phyloP scores from a whole-genome alignment of 1,139 yeast species.

The Chernovozyma sophiae-reginae region DNA sequence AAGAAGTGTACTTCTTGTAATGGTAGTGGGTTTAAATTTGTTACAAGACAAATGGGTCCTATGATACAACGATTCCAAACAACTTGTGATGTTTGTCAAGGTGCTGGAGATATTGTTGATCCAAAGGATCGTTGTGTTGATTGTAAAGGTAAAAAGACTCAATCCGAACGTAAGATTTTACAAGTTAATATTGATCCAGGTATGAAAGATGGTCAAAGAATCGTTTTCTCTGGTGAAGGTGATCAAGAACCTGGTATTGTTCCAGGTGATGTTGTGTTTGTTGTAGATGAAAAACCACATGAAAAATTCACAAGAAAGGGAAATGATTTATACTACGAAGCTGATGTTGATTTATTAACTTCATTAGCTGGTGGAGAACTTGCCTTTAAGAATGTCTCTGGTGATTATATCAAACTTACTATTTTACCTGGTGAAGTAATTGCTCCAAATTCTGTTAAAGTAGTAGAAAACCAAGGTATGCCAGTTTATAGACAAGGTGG shows the following conservation, averaged over 20 bases:
- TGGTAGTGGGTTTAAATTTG: constrained; percentile 89
- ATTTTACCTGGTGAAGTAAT: constrained; percentile 92
- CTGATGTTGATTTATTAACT: constrained; percentile 85
- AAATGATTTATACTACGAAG: constrained; percentile 80
- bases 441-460: constrained; percentile 76
- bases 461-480: constrained; percentile 95
- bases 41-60: constrained; percentile 98
- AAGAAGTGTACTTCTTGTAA: constrained; percentile 81
- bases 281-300: constrained; percentile 86
- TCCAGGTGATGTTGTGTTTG: constrained; percentile 95
- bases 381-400: constrained; percentile 79
- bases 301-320: constrained; percentile 81
- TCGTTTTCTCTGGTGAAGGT: constrained; percentile 92
- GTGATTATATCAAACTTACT: constrained; percentile 79
- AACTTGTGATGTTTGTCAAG: constrained; percentile 87
- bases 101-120: constrained; percentile 86
- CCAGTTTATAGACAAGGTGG: constrained; percentile 77
- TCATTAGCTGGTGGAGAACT: constrained; percentile 96
- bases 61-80: constrained; percentile 98
- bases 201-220: constrained; percentile 91
- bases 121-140: constrained; percentile 84
- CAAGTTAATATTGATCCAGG: constrained; percentile 97
- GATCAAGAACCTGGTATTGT: constrained; percentile 94
- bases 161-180: constrained; percentile 83
- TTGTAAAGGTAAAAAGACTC: constrained; percentile 88